Conservation (phyloP, 2,329 filamentous ascomycete species). For the Colletotrichum spaethianum region DNA sequence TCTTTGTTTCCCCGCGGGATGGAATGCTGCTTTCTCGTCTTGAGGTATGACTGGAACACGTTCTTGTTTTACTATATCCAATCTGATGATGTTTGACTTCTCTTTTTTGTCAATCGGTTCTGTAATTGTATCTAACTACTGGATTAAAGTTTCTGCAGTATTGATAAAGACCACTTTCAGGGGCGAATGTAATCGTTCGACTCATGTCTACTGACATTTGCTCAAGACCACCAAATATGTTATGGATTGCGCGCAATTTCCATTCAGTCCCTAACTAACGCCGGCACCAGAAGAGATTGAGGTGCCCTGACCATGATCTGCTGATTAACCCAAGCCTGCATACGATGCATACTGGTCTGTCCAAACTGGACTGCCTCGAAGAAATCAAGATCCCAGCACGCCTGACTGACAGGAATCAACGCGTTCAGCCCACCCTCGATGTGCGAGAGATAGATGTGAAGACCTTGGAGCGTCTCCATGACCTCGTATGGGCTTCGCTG, state of each 20-base stretch:
- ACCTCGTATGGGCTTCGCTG: slow-evolving; percentile 43
- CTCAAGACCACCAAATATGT: no score
- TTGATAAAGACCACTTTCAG: no score
- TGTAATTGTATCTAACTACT: no score
- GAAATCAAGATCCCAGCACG: slow-evolving; percentile 54
- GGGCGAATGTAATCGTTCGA: no score
- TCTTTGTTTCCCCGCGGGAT: background rate
- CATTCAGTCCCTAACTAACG: background rate
- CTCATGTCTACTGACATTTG: no score
- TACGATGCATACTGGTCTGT: slow-evolving; percentile 44
- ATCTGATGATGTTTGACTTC: background rate
- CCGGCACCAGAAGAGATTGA: slow-evolving; percentile 42
- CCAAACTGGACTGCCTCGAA: slow-evolving; percentile 45
- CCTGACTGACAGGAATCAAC: slow-evolving; percentile 50
- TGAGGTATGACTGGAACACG: background rate
- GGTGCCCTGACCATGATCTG: slow-evolving; percentile 52
- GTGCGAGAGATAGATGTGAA: slow-evolving; percentile 51
- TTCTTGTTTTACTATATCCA: background rate
- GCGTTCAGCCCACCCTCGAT: slow-evolving; percentile 49
- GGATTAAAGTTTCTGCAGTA: no score
- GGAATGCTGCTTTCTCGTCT: background rate
- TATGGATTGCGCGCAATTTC: no score
- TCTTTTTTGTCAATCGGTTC: no score
- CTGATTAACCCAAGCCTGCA: slow-evolving; percentile 50
- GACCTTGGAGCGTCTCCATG: slow-evolving; percentile 48